phyloP scores from a whole-genome alignment of 1,139 yeast genomes.

The Hyphopichia khmerensis region DNA sequence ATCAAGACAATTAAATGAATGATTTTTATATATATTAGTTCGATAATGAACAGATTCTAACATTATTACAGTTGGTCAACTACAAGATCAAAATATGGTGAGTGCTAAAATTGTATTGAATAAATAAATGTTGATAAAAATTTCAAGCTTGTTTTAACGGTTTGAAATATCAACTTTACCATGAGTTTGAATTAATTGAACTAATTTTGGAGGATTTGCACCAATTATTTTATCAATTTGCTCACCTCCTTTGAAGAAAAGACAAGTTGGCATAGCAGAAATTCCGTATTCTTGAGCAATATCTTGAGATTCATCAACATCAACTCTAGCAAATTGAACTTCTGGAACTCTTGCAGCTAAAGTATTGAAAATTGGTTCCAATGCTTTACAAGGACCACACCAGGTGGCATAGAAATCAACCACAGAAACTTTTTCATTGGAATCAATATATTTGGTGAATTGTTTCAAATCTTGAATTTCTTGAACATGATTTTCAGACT shows the following conservation, averaged over 20 bases:
- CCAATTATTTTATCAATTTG: constrained; percentile 30
- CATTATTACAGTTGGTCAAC: too few species aligned
- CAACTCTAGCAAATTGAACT: constrained; percentile 38
- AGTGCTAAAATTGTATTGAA: too few species aligned
- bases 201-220: constrained; percentile 31
- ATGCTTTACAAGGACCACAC: constrained; percentile 49
- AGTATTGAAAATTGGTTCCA: constrained; percentile 37
- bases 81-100: too few species aligned
- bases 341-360: constrained; percentile 39
- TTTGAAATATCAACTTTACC: constrained; percentile 18
- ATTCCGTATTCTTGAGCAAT: constrained; percentile 30
- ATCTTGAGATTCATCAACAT: constrained; percentile 32
- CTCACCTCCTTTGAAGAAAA: constrained; percentile 29
- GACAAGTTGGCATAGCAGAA: constrained; percentile 37
- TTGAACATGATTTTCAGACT: constrained; percentile 13
- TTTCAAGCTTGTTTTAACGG: too few species aligned
- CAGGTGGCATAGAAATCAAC: constrained; percentile 46
- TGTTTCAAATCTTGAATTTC: constrained; percentile 17
- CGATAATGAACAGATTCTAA: too few species aligned
- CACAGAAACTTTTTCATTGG: constrained; percentile 28
- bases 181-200: constrained; percentile 21
- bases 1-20: too few species aligned
- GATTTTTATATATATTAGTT: too few species aligned
- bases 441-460: constrained; percentile 15
- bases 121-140: too few species aligned